Conservation (phyloP, 306 rosid species). For the Cucurbita pepo region DNA sequence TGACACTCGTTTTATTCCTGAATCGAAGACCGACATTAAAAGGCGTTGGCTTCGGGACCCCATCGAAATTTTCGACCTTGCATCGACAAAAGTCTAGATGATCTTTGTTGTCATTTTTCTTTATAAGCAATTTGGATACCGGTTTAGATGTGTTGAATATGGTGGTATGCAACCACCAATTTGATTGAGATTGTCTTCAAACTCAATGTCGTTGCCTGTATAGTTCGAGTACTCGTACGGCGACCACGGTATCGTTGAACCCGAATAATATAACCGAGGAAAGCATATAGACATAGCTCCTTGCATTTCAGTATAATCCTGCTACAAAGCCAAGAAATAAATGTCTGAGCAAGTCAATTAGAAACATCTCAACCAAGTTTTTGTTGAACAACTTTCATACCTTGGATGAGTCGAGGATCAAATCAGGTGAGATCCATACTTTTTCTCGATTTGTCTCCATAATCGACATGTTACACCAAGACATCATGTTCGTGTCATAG, state of each 20-base stretch:
- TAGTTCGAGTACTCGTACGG: slow-evolving; percentile 51
- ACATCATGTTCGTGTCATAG: slow-evolving; percentile 15
- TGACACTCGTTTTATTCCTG: slow-evolving; percentile 12
- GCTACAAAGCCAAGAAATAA: slow-evolving; percentile 6
- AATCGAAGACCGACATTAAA: slow-evolving; percentile 76
- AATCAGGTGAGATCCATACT: slow-evolving; percentile 62
- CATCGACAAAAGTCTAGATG: slow-evolving; percentile 7
- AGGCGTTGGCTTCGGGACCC: slow-evolving; percentile 60
- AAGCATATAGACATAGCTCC: slow-evolving; percentile 28
- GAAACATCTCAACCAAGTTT: neutral
- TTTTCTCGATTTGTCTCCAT: slow-evolving; percentile 28
- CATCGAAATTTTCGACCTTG: neutral
- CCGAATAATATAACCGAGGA: slow-evolving; percentile 23
- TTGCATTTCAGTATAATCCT: slow-evolving; percentile 55
- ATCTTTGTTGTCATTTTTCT: slow-evolving; percentile 12
- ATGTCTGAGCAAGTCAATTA: too few species aligned
- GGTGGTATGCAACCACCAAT: slow-evolving; percentile 31
- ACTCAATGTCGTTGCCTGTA: slow-evolving; percentile 23
- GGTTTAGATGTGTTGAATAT: slow-evolving; percentile 29
- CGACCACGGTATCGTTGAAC: slow-evolving; percentile 36
- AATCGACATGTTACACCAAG: slow-evolving; percentile 28
- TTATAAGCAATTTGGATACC: slow-evolving; percentile 30
- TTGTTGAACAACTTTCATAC: slow-evolving; percentile 14
- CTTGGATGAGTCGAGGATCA: slow-evolving; percentile 83
- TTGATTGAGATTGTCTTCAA: slow-evolving; percentile 23